Conservation (phyloP, 495 filamentous ascomycete genomes). For the Aspergillus asperescens region DNA sequence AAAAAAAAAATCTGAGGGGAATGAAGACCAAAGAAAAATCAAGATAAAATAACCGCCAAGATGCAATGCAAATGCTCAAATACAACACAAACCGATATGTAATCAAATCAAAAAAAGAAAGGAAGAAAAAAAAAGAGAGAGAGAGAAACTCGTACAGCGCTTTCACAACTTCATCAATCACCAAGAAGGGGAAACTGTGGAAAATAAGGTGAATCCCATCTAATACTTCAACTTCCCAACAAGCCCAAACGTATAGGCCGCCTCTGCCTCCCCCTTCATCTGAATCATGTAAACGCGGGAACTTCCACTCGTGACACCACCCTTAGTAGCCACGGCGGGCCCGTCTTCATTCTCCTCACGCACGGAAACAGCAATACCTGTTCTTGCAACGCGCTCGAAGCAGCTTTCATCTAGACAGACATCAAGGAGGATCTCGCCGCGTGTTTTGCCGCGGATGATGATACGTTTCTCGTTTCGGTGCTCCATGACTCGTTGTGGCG, state of each 20-base stretch:
- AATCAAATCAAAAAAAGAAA: background rate
- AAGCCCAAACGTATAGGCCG: conserved; percentile 56
- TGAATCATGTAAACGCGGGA: conserved; percentile 82
- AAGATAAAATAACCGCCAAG: conserved; percentile 1
- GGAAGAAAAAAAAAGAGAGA: background rate
- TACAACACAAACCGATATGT: background rate
- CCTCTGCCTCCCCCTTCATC: conserved; percentile 59
- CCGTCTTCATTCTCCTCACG: conserved; percentile 78
- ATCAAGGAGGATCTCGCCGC: conserved; percentile 67
- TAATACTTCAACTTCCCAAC: conserved; percentile 57
- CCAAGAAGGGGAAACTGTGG: no score
- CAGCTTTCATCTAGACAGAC: conserved; percentile 75
- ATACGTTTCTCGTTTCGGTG: conserved; percentile 86
- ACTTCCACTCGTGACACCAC: conserved; percentile 62
- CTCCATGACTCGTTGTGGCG: conserved; percentile 32
- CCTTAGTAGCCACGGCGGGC: conserved; percentile 54
- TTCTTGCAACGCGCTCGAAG: conserved; percentile 76
- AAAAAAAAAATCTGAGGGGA: background rate
- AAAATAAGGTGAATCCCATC: no score
- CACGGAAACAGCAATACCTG: conserved; percentile 80
- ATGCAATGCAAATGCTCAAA: conserved; percentile 4
- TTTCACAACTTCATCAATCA: no score
- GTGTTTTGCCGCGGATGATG: conserved; percentile 63
- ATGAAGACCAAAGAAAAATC: background rate
- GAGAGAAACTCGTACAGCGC: background rate